Base-by-base conservation (phyloP, 371 early-diverging fungal genomes). In the Mortierella sp. region DNA sequence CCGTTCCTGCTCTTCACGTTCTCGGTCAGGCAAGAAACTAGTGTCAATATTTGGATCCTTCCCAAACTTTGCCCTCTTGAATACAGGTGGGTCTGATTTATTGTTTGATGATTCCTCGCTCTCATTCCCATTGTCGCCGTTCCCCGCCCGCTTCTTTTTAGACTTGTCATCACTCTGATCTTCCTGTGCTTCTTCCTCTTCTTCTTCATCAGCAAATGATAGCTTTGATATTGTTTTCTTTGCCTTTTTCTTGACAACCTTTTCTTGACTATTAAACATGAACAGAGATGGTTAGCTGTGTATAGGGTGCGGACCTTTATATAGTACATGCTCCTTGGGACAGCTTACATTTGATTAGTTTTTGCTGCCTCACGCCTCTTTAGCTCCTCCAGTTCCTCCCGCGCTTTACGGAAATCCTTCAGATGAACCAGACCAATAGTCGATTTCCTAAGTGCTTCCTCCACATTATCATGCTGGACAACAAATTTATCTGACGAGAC, bases 21-120 rank as follows among this genome's bases (percentile, higher is more conserved):
- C 95, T 38, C 93, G 89, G 84, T 98, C 98, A 5, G 97, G 97
- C 65, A 98, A 84, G 80, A 97, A 97, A 59, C 94, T 94, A 1
- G 98, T 98, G 70, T 98, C 97, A 50, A 97, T 96, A 7, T 84
- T 77, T 0, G 98, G 98, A 85, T 98, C 94, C 80, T 97, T 97
- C 52, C 91, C 87, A 64, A 92, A 84, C 70, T 89, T 92, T 58
- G 86, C 83, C 65, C 92, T 93, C 60, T 90, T 91, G 50, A 57
- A 48, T 22, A 55, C 15, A 3, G 76, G 47, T 52, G 64, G 63
- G 67, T 32, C 50, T 38, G 47, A 4, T 33, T 6, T 36, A 6
- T 73, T 65, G 52, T 71, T 50, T 60, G 70, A 36, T 83, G 76
- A 33, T 74, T 80, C 72, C 16, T 78, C 76, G 41, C 86, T 74